These are phyloP conservation scores for Leptographium lundbergii DNA, from an alignment of 2,329 filamentous ascomycete genomes.

Conservation along the genomic window DNA sequence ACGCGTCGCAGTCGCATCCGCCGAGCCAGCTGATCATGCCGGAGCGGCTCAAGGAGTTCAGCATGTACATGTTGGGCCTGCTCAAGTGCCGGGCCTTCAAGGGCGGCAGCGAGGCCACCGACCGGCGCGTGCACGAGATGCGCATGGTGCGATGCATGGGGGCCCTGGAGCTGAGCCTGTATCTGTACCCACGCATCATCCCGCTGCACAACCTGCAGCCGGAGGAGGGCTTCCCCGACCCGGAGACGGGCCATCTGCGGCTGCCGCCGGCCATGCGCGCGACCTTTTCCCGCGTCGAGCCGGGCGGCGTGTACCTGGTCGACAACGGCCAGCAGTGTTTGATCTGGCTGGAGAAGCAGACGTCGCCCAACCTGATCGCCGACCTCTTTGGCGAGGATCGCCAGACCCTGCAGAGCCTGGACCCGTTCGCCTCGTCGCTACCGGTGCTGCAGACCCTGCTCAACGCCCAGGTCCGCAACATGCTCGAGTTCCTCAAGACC, in stretches of 20 bases:
- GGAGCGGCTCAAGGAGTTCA: constrained; percentile 89
- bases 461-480: constrained; percentile 88
- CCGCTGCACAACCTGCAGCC: constrained; percentile 80
- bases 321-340: constrained; percentile 91
- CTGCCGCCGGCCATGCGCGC: constrained; percentile 72
- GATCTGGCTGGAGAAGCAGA: constrained; percentile 84
- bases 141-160: constrained; percentile 84
- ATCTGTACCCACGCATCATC: constrained; percentile 90
- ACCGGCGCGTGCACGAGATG: constrained; percentile 83
- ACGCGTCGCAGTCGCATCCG: constrained; percentile 68
- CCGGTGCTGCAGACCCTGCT: constrained; percentile 84
- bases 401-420: constrained; percentile 58
- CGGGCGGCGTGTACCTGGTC: constrained; percentile 85
- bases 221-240: constrained; percentile 82
- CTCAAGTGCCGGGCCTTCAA: constrained; percentile 91
- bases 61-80: constrained; percentile 88
- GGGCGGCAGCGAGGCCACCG: constrained; percentile 78
- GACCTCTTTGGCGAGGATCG: constrained; percentile 80
- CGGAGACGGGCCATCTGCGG: constrained; percentile 70
- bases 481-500: constrained; percentile 72
- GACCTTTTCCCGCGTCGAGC: constrained; percentile 77
- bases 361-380: constrained; percentile 78
- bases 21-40: constrained; percentile 89
- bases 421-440: constrained; percentile 67
- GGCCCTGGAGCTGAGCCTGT: constrained; percentile 71